A percentile compares a stretch with the other conserved stretches of the same genome.
Evolutionary conservation across 768 basidiomycete species (phyloP).

Genomic region (Exsudoporus frostii): DNA sequence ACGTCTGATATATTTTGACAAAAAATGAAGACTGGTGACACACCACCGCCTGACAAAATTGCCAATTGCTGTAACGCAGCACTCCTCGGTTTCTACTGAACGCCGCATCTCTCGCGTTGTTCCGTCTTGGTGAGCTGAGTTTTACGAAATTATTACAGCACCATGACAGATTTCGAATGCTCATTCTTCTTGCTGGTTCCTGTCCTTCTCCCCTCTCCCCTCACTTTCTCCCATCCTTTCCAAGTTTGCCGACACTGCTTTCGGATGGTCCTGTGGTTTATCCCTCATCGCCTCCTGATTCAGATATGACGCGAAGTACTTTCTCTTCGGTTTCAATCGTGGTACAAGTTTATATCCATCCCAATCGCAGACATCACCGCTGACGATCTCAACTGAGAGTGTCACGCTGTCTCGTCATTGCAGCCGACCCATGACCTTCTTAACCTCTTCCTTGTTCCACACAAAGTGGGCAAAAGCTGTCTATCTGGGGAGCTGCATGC

Average conservation of each 20-base stretch:
- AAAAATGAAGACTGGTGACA: constrained; percentile 3
- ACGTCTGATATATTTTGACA: constrained; percentile 9
- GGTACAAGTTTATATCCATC: constrained; percentile 12
- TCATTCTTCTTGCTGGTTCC: constrained; percentile 11
- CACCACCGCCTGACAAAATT: constrained; percentile 13
- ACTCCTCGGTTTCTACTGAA: constrained; percentile 10
- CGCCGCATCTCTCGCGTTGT: constrained; percentile 14
- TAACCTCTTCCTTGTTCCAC: constrained; percentile 6
- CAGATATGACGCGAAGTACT: neutral
- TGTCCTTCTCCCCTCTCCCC: constrained; percentile 1
- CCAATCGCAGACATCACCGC: constrained; percentile 7
- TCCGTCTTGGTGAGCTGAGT: constrained; percentile 22
- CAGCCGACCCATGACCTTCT: neutral
- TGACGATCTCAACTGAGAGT: constrained; percentile 26
- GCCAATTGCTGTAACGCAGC: constrained; percentile 14
- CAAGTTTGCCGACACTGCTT: neutral
- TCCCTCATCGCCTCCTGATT: constrained; percentile 1
- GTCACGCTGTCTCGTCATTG: constrained; percentile 4
- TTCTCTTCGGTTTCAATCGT: neutral
- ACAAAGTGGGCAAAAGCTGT: constrained; percentile 35
- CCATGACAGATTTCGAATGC: constrained; percentile 17
- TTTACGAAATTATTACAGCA: constrained; percentile 35
- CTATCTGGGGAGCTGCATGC: constrained; percentile 34
- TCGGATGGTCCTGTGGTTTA: neutral
- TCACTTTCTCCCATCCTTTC: constrained; percentile 2